Conservation (phyloP, 768 basidiomycete species). For the Boletus rubescentipes region DNA sequence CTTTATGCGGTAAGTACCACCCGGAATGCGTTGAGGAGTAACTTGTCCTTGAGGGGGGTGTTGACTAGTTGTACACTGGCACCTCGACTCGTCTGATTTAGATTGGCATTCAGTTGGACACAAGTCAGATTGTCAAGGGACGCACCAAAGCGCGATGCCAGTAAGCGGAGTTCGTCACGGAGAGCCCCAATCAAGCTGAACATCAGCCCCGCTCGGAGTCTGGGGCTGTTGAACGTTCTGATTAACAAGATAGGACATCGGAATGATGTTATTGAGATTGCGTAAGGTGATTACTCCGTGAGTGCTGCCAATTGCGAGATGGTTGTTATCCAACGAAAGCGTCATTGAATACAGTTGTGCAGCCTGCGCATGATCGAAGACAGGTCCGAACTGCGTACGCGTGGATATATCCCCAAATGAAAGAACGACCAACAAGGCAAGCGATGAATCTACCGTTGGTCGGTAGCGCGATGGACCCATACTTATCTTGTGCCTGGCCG, state of each 20-base stretch:
- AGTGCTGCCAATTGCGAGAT: background rate
- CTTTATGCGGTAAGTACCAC: background rate
- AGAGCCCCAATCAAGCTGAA: no score
- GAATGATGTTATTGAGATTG: background rate
- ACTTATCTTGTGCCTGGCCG: background rate
- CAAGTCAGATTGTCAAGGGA: no score
- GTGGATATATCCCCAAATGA: background rate
- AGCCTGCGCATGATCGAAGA: background rate
- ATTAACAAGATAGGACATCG: background rate
- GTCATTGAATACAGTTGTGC: background rate
- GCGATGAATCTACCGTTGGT: background rate
- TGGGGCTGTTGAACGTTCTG: background rate
- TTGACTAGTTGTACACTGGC: background rate
- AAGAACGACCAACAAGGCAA: background rate
- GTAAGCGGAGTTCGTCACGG: background rate
- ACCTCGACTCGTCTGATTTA: background rate
- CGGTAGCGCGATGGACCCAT: background rate
- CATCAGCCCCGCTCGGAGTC: background rate
- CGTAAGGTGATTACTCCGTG: background rate
- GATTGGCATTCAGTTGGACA: background rate
- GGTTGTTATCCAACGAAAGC: background rate
- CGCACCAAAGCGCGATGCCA: background rate
- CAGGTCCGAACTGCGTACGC: background rate
- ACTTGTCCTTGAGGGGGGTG: background rate
- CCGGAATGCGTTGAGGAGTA: background rate